Evolutionary conservation across 805 yeast species (phyloP), one percentile per base, ranked within the genome.

Genomic region (Grigorovia transvaalensis): DNA sequence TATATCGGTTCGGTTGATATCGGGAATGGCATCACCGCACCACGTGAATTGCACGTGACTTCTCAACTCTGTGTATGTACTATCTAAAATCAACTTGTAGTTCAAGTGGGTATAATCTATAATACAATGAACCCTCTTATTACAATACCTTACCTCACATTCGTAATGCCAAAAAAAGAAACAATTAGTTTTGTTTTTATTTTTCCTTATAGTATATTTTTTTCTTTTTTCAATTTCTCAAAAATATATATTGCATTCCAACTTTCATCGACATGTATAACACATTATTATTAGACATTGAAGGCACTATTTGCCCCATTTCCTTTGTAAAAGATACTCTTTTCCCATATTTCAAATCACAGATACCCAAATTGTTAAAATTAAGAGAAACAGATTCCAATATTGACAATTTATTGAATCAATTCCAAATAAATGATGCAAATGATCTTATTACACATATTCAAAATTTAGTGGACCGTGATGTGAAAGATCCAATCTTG

Each of bases 231-330:
- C 29, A 15, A n/a, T 27, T 45, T n/a, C 5, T 17, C 47, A 17
- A 45, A n/a, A 29, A 9, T 13, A 6, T 23, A 4, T 6, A 13
- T 20, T 45, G 9, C 47, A 27, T 35, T 12, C 42, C 17, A 38
- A 13, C 42, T n/a, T n/a, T 38, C 42, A n/a, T 29, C 40, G 35
- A 38, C 17, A 45, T 45, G 47, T 49, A 45, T 30, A 67, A 74
- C 1, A 61, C 79, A 9, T 65, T 85, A 1, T 72, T 89, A 4
- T 72, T 89, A 6, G 96, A 88, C 58, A 88, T 88, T 40, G 98
- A 90, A 64, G 98, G 98, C 17, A 90, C 97, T 0, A 81, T 90
- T 33, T 90, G 97, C 62, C 90, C 96, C 2, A 89, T 90, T 19
- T 76, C 90, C 1, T 90, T 90, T 62, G 98, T 90, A 44, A 85